Conservation (phyloP, 441 rosid genomes). For the Brassica hybrid region DNA sequence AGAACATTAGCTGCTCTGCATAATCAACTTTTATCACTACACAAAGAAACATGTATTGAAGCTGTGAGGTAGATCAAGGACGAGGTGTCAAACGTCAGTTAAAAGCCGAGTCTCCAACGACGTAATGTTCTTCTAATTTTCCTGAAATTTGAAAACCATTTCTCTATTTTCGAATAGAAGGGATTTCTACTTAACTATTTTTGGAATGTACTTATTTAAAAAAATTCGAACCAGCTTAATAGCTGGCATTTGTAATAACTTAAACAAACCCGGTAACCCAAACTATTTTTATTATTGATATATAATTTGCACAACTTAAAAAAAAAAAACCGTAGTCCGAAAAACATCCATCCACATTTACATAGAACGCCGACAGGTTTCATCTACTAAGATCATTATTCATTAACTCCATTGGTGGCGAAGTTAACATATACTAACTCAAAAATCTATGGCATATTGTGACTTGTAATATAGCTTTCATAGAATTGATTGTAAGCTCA, state of each 20-base stretch:
- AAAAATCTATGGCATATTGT: neutral
- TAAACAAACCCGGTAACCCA: neutral
- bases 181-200: neutral
- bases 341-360: neutral
- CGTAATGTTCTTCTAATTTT: neutral
- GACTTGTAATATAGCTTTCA: neutral
- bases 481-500: neutral
- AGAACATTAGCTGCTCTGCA: too few relatives aligned
- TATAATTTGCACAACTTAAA: neutral
- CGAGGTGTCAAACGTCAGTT: neutral
- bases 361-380: neutral
- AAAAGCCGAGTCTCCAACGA: neutral
- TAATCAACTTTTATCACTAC: too few relatives aligned
- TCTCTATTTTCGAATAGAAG: neutral
- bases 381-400: neutral
- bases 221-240: neutral
- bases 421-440: neutral
- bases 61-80: too few relatives aligned
- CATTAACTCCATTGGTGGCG: neutral
- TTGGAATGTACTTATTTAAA: neutral
- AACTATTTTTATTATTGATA: too few relatives aligned
- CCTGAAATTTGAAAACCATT: neutral
- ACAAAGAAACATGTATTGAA: too few relatives aligned
- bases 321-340: neutral
- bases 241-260: neutral